phyloP scores from a whole-genome alignment of 352 stramenopile genomes.

The Pseudoperonospora humuli region DNA sequence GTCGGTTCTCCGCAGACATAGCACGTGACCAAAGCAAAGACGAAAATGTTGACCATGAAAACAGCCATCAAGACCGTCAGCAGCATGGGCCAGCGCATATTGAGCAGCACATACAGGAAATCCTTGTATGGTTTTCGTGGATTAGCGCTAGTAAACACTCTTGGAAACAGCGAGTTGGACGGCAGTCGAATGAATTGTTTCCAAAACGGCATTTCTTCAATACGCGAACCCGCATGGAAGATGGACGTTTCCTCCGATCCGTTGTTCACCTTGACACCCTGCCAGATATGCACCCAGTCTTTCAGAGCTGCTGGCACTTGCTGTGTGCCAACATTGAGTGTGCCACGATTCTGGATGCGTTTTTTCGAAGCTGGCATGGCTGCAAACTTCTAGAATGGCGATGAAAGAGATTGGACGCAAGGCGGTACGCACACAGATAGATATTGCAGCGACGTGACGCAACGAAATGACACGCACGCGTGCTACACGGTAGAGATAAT shows the following conservation, averaged over 20 bases:
- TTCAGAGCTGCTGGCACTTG: slow-evolving; percentile 48
- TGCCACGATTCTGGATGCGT: slow-evolving; percentile 52
- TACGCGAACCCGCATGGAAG: slow-evolving; percentile 57
- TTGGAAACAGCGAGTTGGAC: slow-evolving; percentile 66
- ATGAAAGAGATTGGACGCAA: too few relatives aligned
- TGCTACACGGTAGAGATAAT: too few relatives aligned
- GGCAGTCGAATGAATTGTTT: slow-evolving; percentile 61
- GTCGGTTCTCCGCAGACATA: slow-evolving; percentile 45
- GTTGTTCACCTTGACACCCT: slow-evolving; percentile 61
- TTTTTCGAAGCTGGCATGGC: slow-evolving; percentile 74
- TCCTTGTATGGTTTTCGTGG: slow-evolving; percentile 73
- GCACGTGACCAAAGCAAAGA: slow-evolving; percentile 43
- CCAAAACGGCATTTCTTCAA: slow-evolving; percentile 62
- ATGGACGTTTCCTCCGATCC: slow-evolving; percentile 31
- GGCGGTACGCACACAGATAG: too few relatives aligned
- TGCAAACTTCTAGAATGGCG: too few relatives aligned
- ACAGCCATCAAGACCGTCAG: slow-evolving; percentile 45
- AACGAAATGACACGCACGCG: too few relatives aligned
- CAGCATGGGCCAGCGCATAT: slow-evolving; percentile 75
- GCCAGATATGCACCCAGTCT: slow-evolving; percentile 80
- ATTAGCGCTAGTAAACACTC: slow-evolving; percentile 49
- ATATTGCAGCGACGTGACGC: too few relatives aligned
- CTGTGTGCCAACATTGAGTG: slow-evolving; percentile 38
- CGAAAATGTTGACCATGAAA: slow-evolving; percentile 58
- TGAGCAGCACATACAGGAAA: slow-evolving; percentile 75